These are phyloP conservation scores for Phytopythium boreale DNA, from an alignment of 352 stramenopile species.

Conservation along the genomic window DNA sequence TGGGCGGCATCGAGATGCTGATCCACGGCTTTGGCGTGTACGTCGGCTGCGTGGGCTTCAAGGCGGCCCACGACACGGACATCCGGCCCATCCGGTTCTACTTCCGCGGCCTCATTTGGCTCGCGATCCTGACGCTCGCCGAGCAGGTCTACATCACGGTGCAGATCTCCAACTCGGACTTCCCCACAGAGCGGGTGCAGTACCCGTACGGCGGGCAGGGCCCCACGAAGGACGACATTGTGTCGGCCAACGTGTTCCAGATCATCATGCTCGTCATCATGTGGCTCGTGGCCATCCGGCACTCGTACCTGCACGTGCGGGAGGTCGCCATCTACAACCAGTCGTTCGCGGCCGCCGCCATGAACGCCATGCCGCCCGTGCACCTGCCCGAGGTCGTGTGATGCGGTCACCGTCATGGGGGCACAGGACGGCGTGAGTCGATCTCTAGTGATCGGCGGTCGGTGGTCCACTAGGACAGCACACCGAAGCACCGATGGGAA, in stretches of 20 bases:
- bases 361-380: slow-evolving; percentile 76
- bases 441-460: background rate
- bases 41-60: slow-evolving; percentile 83
- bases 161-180: slow-evolving; percentile 76
- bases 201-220: slow-evolving; percentile 72
- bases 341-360: slow-evolving; percentile 71
- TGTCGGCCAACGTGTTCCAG: slow-evolving; percentile 84
- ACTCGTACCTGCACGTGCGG: slow-evolving; percentile 71
- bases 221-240: slow-evolving; percentile 80
- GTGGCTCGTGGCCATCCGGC: slow-evolving; percentile 78
- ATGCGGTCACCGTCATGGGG: background rate
- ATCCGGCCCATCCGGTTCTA: slow-evolving; percentile 85
- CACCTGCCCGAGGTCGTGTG: slow-evolving; percentile 66
- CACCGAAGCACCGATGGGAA: no score
- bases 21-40: slow-evolving; percentile 84
- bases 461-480: background rate
- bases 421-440: background rate
- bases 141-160: slow-evolving; percentile 85
- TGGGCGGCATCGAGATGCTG: slow-evolving; percentile 65
- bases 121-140: slow-evolving; percentile 66
- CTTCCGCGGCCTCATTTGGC: slow-evolving; percentile 72
- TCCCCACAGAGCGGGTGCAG: slow-evolving; percentile 62
- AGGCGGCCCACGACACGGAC: slow-evolving; percentile 83
- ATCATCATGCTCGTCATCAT: slow-evolving; percentile 81
- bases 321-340: slow-evolving; percentile 83